Base-by-base conservation (phyloP, 2,329 filamentous ascomycete genomes). In the Pseudocercospora cruenta region DNA sequence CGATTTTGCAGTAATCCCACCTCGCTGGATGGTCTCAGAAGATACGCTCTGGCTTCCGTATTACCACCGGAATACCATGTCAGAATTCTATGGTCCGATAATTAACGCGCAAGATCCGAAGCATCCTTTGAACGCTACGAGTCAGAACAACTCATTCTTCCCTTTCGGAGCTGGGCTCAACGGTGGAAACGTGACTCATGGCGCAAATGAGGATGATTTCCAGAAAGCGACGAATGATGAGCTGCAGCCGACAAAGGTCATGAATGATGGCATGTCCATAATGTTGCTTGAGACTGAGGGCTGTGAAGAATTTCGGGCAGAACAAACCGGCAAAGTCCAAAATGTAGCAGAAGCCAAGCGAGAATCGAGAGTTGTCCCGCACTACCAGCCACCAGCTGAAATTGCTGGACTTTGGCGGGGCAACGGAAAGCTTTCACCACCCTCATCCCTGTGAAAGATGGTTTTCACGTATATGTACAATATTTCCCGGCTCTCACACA, bases 1-100 rank as follows among this genome's bases (percentile, higher is more conserved):
- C 4, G 89, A 91, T 79, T 90, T 91, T 70, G 87, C 90, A 70
- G 86, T 51, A 1, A 16, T 51, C 26, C 47, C 24, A 22, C 47
- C 24, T 14, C 47, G 47, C 47, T 51, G 47, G 88, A 58, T 91
- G 88, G 87, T 90, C 0, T 85, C 84, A 1, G 87, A 90, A 71
- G 83, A 90, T 72, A 91, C 89, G 0, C 91, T 91, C 81, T 85
- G 88, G n/a, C 87, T 88, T 26, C 89, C 89, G 0, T 91, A 88
- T 82, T 91, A 89, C 80, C 89, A 91, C 78, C 84, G 87, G 72
- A 89, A 89, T 80, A 86, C 85, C 12, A 87, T 88, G 80, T 84
- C 82, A 62, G 87, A 89, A 75, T 88, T 88, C 77, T 86, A 87
- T 83, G 85, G 85, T 0, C 78, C 87, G 16, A 84, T 88, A 63